Percentiles rank a stretch among this genome's conserved stretches.
Conservation (phyloP, 192 early-diverging fungal genomes). For the Backusella australiensis region DNA sequence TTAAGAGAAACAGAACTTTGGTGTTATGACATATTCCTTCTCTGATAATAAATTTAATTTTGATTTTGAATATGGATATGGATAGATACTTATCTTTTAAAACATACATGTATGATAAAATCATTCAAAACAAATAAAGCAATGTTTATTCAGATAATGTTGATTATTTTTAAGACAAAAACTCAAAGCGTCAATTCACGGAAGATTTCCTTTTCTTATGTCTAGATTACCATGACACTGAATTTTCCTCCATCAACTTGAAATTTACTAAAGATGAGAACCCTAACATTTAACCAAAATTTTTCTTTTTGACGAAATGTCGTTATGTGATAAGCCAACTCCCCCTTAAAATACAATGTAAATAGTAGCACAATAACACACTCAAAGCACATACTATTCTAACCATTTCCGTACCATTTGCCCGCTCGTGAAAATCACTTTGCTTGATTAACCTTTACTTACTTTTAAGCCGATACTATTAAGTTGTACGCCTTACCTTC, state of each 20-base stretch:
- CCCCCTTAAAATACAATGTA: background rate
- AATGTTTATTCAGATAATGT: background rate
- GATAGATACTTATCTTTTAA: background rate
- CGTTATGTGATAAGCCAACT: background rate
- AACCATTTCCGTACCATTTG: background rate
- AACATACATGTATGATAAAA: background rate
- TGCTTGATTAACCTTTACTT: background rate
- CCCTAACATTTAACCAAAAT: background rate
- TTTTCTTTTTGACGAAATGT: background rate
- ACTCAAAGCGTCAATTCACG: background rate
- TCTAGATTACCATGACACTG: no score
- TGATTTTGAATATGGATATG: no score
- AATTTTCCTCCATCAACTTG: background rate
- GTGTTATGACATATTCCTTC: background rate
- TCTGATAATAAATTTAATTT: no score
- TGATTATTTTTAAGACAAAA: background rate
- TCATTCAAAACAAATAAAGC: background rate
- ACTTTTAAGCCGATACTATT: background rate
- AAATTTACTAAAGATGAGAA: background rate
- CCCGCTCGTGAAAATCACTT: background rate
- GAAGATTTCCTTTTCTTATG: no score
- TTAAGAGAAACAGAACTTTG: background rate
- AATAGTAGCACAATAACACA: background rate
- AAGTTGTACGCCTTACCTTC: background rate
- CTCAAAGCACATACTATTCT: background rate